A percentile compares a stretch with the other conserved stretches of the same genome.
phyloP scores from a whole-genome alignment of 2,329 filamentous ascomycete genomes.

The Leptographium galeiforme region DNA sequence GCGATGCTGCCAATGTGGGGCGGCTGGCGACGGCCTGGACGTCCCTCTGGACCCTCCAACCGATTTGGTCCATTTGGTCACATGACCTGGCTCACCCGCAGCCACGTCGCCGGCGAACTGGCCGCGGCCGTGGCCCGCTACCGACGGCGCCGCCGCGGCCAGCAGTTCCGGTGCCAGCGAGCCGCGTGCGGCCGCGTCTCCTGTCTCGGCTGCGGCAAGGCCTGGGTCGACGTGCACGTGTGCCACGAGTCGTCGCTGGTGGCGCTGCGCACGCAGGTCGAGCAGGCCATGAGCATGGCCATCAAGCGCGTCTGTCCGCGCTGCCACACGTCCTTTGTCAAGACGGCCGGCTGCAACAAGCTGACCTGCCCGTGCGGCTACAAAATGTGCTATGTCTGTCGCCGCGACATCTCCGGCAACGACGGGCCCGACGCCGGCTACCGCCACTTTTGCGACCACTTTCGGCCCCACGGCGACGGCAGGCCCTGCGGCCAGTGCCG shows the following conservation, averaged over 20 bases:
- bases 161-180: slow-evolving; percentile 65
- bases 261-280: slow-evolving; percentile 76
- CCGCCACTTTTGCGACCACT: slow-evolving; percentile 91
- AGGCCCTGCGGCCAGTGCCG: slow-evolving; percentile 65
- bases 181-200: slow-evolving; percentile 55
- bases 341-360: slow-evolving; percentile 91
- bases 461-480: slow-evolving; percentile 64
- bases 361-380: slow-evolving; percentile 92
- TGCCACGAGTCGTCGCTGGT: slow-evolving; percentile 77
- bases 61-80: too few relatives aligned
- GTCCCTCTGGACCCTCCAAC: too few relatives aligned
- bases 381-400: slow-evolving; percentile 95
- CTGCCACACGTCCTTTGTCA: slow-evolving; percentile 86
- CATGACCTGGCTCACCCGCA: neutral
- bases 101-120: slow-evolving; percentile 32
- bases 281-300: slow-evolving; percentile 84
- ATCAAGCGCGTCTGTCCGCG: slow-evolving; percentile 90
- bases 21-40: neutral
- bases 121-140: slow-evolving; percentile 50
- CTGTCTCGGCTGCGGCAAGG: slow-evolving; percentile 69
- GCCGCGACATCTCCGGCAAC: slow-evolving; percentile 50
- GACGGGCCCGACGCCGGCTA: slow-evolving; percentile 54
- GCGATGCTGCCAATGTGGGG: slow-evolving; percentile 20
- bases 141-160: slow-evolving; percentile 55
- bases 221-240: slow-evolving; percentile 78